phyloP scores from a whole-genome alignment of 352 stramenopile species.

The Pythium grandisporangium region DNA sequence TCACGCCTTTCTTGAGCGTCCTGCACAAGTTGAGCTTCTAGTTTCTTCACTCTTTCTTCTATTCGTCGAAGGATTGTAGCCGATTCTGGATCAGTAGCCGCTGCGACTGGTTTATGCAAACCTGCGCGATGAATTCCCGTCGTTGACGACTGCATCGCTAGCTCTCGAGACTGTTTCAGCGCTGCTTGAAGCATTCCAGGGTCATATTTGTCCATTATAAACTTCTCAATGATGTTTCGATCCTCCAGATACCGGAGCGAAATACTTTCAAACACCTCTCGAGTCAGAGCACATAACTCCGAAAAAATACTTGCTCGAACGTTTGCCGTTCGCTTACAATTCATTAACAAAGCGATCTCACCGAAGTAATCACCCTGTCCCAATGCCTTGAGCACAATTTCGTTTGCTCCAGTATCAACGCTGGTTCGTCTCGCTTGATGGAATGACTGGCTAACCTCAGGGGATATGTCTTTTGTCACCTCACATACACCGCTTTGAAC shows the following conservation, averaged over 20 bases:
- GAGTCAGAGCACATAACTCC: slow-evolving; percentile 64
- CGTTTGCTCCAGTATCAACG: slow-evolving; percentile 15
- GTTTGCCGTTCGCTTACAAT: slow-evolving; percentile 78
- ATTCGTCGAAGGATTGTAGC: slow-evolving; percentile 29
- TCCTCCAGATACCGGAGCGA: slow-evolving; percentile 70
- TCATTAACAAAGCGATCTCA: slow-evolving; percentile 75
- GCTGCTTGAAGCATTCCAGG: slow-evolving; percentile 58
- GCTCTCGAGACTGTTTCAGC: slow-evolving; percentile 66
- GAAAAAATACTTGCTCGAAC: slow-evolving; percentile 64
- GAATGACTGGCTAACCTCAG: slow-evolving; percentile 7
- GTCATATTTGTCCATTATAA: slow-evolving; percentile 84
- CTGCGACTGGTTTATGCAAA: too few relatives aligned
- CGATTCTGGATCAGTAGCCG: not conserved
- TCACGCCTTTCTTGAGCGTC: slow-evolving; percentile 39
- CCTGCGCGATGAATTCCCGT: too few relatives aligned
- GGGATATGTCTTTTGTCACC: slow-evolving; percentile 56
- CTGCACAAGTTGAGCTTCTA: slow-evolving; percentile 36
- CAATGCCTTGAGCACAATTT: slow-evolving; percentile 60
- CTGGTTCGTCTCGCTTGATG: slow-evolving; percentile 1
- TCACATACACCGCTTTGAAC: slow-evolving; percentile 71
- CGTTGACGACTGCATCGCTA: slow-evolving; percentile 40
- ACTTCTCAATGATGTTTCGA: slow-evolving; percentile 72
- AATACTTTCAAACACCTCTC: slow-evolving; percentile 71
- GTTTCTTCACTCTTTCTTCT: slow-evolving; percentile 32
- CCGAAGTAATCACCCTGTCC: slow-evolving; percentile 75